Base-by-base conservation (phyloP, 2,329 filamentous ascomycete species). In the Fonsecaea multimorphosa region DNA sequence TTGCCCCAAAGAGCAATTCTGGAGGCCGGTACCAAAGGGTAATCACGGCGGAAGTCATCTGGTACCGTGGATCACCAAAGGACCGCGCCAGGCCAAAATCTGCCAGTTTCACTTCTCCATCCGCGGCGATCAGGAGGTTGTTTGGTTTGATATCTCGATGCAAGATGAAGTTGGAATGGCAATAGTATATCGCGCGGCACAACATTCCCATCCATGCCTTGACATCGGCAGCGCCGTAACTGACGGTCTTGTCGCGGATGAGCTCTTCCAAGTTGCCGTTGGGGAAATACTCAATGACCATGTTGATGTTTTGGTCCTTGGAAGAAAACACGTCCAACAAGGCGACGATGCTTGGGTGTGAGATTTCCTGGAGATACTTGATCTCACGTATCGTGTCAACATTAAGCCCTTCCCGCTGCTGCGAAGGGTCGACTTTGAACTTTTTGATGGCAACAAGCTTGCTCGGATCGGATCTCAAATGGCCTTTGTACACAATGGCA, bases 141-240 rank as follows among this genome's bases (percentile, higher is more conserved):
- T 98, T 98, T 55, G 94, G 94, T 80, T 99, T 99, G 83, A 99
- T 98, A 82, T 99, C 95, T 73, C 95, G 91, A 80, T 99, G 95
- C 32, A 99, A 85, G 19, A 99, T 87, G 73, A 90, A 94, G 77
- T 95, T 96, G 76, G 93, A 91, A 78, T 99, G 95, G 78, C 95
- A 98, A 83, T 96, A 99, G 89, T 92, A 96, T 31, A 98, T 88
- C 29, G 91, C 95, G 49, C 94, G 89, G 31, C 86, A 87, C n/a
- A 98, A 85, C 95, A 98, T 98, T 69, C 91, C 91, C 89, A 97
- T 96, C 95, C 95, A 99, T 16, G 93, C 91, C 78, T 99, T 99
- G 78, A 98, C 93, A 78, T 99, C 95, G 19, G 91, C 91, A 11
- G 88, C 87, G 68, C 91, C 91, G 78, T 98, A 98, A 61, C 88